Evolutionary conservation across 2,329 filamentous ascomycete species (phyloP), one percentile per base, ranked within the genome.

Genomic region (Botrytis aclada): DNA sequence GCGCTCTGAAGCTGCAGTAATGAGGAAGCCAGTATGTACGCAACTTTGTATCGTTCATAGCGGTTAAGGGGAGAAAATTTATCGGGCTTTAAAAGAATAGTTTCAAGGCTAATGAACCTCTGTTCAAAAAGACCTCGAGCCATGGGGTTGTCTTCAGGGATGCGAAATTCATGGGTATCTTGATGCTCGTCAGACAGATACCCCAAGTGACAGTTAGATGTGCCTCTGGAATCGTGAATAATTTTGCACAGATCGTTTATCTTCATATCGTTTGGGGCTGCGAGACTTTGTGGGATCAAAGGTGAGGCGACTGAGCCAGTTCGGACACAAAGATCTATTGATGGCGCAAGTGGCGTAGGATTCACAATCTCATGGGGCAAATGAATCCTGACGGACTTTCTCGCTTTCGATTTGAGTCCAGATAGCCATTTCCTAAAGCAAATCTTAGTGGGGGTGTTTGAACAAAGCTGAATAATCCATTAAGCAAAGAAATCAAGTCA

Each of bases 1-100:
- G 78, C 76, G 4, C 72, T 64, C 20, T 78, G 77, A 16, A 79
- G 74, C 58, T 79, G 77, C 9, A 79, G 25, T 8, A 77, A 69
- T 4, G 77, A 76, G 1, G 77, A 77, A 14, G 77, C 76, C 4
- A 79, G 66, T 32, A 78, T 74, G 41, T 69, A 72, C 1, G 77
- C 77, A 64, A 78, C 65, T 51, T 74, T 77, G 54, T 75, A 76
- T 62, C 78, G 74, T 37, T 79, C 65, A 37, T 75, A 73, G 6
- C 76, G 54, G 56, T 56, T 78, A 0, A 78, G 69, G 32, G 41
- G 73, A 5, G 63, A 12, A 7, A 45, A 54, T 39, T 32, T 32
- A 16, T 65, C 22, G 12, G 56, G 32, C 14, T 63, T 60, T 45
- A 47, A 63, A 18, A 79, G 71, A 20, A 78, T 63, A 8, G 69